These are phyloP conservation scores for Sugiyamaella boreocaroliniensis DNA, from an alignment of 805 yeast species.

Conservation along the genomic window DNA sequence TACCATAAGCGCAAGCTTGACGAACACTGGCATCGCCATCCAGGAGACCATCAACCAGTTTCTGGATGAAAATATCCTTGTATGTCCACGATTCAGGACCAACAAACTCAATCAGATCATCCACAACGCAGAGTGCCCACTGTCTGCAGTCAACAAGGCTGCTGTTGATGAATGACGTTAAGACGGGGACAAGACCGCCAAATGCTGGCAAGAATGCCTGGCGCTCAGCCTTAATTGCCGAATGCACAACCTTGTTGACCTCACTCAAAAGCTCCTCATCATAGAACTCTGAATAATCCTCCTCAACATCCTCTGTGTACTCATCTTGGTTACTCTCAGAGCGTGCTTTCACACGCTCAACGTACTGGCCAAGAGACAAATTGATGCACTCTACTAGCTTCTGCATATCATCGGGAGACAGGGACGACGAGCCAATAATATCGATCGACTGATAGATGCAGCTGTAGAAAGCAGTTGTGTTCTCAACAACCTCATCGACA, in stretches of 20 bases:
- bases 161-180: constrained; percentile 56
- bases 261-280: constrained; percentile 90
- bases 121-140: constrained; percentile 72
- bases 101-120: constrained; percentile 73
- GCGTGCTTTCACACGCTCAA: constrained; percentile 56
- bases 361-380: constrained; percentile 57
- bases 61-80: constrained; percentile 56
- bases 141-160: constrained; percentile 61
- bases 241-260: constrained; percentile 65
- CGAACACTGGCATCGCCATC: constrained; percentile 51
- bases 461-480: constrained; percentile 69
- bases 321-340: constrained; percentile 36
- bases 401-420: constrained; percentile 46
- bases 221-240: constrained; percentile 59
- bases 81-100: constrained; percentile 62
- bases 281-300: constrained; percentile 73
- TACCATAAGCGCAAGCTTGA: constrained; percentile 78
- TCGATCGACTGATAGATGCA: constrained; percentile 62
- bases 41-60: constrained; percentile 56
- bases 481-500: constrained; percentile 77
- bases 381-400: constrained; percentile 54
- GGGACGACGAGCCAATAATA: constrained; percentile 53
- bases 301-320: constrained; percentile 78
- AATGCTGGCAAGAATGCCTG: constrained; percentile 56
- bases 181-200: constrained; percentile 50